Base-by-base conservation (phyloP, 1,139 yeast species). In the Geotrichum fermentans region DNA sequence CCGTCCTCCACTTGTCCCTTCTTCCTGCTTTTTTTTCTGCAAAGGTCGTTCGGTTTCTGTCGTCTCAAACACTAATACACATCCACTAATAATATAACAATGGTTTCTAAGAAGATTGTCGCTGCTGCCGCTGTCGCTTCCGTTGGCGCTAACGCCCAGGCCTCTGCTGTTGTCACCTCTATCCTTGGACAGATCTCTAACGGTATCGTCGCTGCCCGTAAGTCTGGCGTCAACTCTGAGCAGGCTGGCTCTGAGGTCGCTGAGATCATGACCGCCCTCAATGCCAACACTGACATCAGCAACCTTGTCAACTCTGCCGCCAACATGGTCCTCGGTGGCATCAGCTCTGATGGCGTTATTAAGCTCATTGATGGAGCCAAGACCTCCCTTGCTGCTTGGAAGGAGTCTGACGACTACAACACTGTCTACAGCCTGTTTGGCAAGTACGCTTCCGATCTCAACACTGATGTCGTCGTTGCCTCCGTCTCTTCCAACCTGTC, bases 171-270 rank as follows among this genome's bases (percentile, higher is more conserved):
- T 17, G 40, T 50, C 34, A 26, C 40, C 33, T 52, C 54, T 36
- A 47, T 48, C 33, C 49, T 46, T 38, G 47, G 46, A 40, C 51
- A 51, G 20, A 49, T 50, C 44, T 44, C 51, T 30, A 47, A 45
- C 40, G 53, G 54, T 37, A 42, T 51, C 29, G 55, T 53, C 20
- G 50, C 52, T 33, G 54, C 51, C 20, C 50, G 53, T 29, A 44
- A 39, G 16, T 39, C 52, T 21, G 52, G 48, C 34, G 51, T 45
- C 37, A 45, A 49, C 29, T 43, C 39, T 22, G 40, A 26, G 26
- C 40, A 42, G 40, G 55, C 51, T 38, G 49, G 46, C 45, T 55
- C 54, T 40, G 57, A 50, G 39, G 52, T 44, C 44, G 55, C 38
- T 48, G 51, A 43, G 32, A 56, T 51, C 32, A 46, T 52, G 38